A percentile compares a stretch with the other conserved stretches of the same genome.
These are phyloP conservation scores for Monilinia vaccinii-corymbosi DNA, from an alignment of 2,329 filamentous ascomycete genomes.

Conservation along the genomic window DNA sequence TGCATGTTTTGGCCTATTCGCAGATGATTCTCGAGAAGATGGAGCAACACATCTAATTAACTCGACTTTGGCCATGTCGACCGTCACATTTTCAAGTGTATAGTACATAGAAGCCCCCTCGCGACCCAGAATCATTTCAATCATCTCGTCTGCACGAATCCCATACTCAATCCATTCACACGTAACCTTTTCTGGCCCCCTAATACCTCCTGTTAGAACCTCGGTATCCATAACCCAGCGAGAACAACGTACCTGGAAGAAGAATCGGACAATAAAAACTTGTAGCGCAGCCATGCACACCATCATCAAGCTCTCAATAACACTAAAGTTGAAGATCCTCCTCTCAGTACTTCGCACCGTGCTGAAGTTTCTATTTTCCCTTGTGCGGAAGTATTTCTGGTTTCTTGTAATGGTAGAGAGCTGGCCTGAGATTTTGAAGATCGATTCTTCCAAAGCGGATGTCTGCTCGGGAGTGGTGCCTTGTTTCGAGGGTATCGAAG, in stretches of 20 bases:
- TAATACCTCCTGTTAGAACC: slow-evolving; percentile 24
- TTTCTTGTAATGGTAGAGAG: slow-evolving; percentile 91
- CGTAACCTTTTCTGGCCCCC: slow-evolving; percentile 61
- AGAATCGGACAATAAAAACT: slow-evolving; percentile 96
- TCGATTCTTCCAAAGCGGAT: slow-evolving; percentile 78
- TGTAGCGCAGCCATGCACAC: slow-evolving; percentile 91
- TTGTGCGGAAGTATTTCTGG: slow-evolving; percentile 98
- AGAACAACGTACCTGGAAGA: slow-evolving; percentile 67
- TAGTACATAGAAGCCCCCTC: slow-evolving; percentile 9
- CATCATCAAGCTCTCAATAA: slow-evolving; percentile 88
- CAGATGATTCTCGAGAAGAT: neutral
- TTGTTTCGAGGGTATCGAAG: slow-evolving; percentile 78
- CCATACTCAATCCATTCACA: slow-evolving; percentile 36
- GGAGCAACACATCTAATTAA: neutral
- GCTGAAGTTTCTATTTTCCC: slow-evolving; percentile 98
- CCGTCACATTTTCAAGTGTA: slow-evolving; percentile 4
- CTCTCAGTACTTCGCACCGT: slow-evolving; percentile 93
- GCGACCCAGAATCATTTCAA: slow-evolving; percentile 9
- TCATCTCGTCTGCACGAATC: slow-evolving; percentile 3
- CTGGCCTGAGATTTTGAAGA: slow-evolving; percentile 89
- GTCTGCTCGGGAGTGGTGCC: slow-evolving; percentile 86
- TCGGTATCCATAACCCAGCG: neutral
- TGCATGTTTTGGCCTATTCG: neutral
- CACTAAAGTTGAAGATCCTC: slow-evolving; percentile 93
- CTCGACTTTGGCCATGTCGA: neutral